phyloP scores from a whole-genome alignment of 805 yeast species.

The Maudiozyma turicensis region DNA sequence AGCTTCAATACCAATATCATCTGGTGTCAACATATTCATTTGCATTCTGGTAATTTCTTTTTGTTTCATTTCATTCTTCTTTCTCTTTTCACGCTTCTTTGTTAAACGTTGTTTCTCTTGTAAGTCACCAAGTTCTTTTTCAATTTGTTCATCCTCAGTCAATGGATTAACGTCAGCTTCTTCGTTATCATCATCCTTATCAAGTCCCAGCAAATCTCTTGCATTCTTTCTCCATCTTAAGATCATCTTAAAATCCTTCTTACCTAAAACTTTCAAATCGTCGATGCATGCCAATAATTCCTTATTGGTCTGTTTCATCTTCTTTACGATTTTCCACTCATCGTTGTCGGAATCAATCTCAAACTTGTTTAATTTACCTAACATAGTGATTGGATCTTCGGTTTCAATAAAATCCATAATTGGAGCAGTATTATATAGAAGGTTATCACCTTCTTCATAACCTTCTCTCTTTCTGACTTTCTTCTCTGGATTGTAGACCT shows the following conservation, averaged over 20 bases:
- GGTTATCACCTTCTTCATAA: constrained; percentile 88
- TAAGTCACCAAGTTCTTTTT: constrained; percentile 68
- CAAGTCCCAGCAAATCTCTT: constrained; percentile 64
- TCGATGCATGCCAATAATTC: constrained; percentile 78
- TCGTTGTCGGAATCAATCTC: constrained; percentile 44
- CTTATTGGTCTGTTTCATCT: constrained; percentile 64
- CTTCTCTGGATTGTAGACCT: constrained; percentile 89
- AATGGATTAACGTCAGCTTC: constrained; percentile 59
- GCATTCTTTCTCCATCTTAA: constrained; percentile 85
- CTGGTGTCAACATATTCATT: constrained; percentile 90
- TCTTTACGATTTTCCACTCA: constrained; percentile 63
- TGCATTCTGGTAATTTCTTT: constrained; percentile 87
- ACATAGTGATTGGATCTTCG: constrained; percentile 72
- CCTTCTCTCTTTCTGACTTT: constrained; percentile 89
- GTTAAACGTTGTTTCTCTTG: constrained; percentile 61
- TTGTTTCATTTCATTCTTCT: constrained; percentile 71
- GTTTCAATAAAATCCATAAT: constrained; percentile 72
- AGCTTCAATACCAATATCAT: constrained; percentile 89
- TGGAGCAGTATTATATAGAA: constrained; percentile 58
- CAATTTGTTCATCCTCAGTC: constrained; percentile 84
- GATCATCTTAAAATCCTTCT: constrained; percentile 79
- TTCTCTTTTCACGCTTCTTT: constrained; percentile 72
- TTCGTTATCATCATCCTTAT: constrained; percentile 38
- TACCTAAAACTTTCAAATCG: constrained; percentile 90
- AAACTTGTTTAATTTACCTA: constrained; percentile 66